Evolutionary conservation across 2,329 filamentous ascomycete species (phyloP), one percentile per base, ranked within the genome.

Genomic region (Chaetomium olivaceum): DNA sequence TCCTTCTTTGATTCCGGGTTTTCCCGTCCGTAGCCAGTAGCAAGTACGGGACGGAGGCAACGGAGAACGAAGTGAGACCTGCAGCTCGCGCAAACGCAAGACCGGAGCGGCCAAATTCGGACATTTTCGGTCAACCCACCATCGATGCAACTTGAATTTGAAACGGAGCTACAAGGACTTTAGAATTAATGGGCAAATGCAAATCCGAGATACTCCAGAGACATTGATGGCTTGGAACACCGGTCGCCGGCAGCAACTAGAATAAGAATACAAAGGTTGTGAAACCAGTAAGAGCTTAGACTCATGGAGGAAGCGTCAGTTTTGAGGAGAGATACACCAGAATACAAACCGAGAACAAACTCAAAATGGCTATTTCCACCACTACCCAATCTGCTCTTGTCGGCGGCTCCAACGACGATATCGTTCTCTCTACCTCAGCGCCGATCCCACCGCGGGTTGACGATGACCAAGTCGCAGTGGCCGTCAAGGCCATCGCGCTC

Each of bases 401-500:
- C 5, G 39, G 39, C 16, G 39, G 39, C 39, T 7, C 16, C 16
- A 19, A n/a, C 16, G 39, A 43, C 39, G 39, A 43, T 4, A 43
- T 43, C 7, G 16, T 43, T 5, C 16, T 43, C 3, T 43, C 39
- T 16, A 43, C 16, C 39, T 19, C 39, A 5, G 39, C 39, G 16
- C 39, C 39, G 39, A 43, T 43, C 39, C 39, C 39, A 19, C 39
- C 16, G 39, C 39, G 39, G 39, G 2, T n/a, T 16, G 39, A 43
- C 1, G 39, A 43, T 43, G 39, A 43, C 54, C 29, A 33, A 21
- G 55, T 57, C 33, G n/a, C 19, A n/a, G 56, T 58, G 12, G 21
- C 11, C 36, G 23, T 46, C 33, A 36, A 36, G n/a, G 73, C 74
- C 1, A 74, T 79, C 1, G 76, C 76, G 19, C 55, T 80, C 36